phyloP scores from a whole-genome alignment of 2,329 filamentous ascomycete genomes.

The Rhexocercosporidium sp. region DNA sequence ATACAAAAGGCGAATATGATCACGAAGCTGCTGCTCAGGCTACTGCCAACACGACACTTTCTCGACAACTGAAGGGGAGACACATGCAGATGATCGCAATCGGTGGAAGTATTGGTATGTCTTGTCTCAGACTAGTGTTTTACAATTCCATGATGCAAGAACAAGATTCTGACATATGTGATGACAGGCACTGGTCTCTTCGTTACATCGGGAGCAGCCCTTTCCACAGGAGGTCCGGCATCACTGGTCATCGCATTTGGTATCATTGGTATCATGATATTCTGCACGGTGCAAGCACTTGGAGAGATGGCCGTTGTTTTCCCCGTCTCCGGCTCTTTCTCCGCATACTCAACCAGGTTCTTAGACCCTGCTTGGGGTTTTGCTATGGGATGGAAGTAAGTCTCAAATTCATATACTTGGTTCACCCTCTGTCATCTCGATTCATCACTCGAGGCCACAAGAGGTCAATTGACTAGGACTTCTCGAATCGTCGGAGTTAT shows the following conservation, averaged over 20 bases:
- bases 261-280: constrained; percentile 72
- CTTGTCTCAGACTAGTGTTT: no score
- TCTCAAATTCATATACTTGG: no score
- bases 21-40: constrained; percentile 64
- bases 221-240: constrained; percentile 44
- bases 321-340: constrained; percentile 89
- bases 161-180: constrained; percentile 59
- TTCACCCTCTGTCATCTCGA: no score
- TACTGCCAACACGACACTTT: constrained; percentile 76
- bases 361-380: constrained; percentile 93
- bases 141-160: not conserved
- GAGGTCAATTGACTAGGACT: no score
- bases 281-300: constrained; percentile 81
- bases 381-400: constrained; percentile 90
- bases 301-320: constrained; percentile 93
- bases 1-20: constrained; percentile 52
- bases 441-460: no score
- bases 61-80: constrained; percentile 58
- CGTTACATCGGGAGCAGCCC: constrained; percentile 38
- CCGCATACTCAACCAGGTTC: constrained; percentile 90
- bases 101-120: constrained; percentile 47
- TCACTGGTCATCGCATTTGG: constrained; percentile 40
- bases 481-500: no score
- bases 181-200: constrained; percentile 57
- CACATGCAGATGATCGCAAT: constrained; percentile 66